Evolutionary conservation across 2,329 filamentous ascomycete species (phyloP).

Genomic region (Sphaceloma murrayae): DNA sequence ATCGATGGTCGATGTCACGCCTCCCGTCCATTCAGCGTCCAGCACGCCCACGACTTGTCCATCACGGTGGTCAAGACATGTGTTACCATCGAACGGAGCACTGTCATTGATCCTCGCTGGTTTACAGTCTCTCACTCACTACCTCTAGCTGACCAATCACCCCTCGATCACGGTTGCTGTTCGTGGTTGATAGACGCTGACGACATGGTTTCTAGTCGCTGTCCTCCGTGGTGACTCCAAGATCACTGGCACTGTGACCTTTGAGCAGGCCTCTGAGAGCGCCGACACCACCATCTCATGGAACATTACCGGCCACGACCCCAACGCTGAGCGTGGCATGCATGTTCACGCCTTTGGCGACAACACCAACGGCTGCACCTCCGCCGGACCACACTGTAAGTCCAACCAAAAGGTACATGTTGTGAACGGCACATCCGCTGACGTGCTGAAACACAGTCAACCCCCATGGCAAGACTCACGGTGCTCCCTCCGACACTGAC

Average conservation of each 20-base stretch:
- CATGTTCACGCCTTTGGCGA: constrained; percentile 98
- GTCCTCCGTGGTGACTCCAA: constrained; percentile 97
- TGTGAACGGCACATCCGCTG: background rate
- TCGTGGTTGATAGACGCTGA: background rate
- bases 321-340: constrained; percentile 95
- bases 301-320: constrained; percentile 84
- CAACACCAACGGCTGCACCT: constrained; percentile 99
- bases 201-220: constrained; percentile 57
- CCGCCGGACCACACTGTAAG: constrained; percentile 93
- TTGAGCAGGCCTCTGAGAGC: constrained; percentile 82
- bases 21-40: constrained; percentile 6
- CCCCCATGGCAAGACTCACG: constrained; percentile 86
- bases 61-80: constrained; percentile 4
- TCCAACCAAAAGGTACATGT: constrained; percentile 20
- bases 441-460: constrained; percentile 58
- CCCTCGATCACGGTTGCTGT: no score
- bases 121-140: no score
- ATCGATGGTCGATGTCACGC: constrained; percentile 6
- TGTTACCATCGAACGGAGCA: background rate
- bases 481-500: constrained; percentile 68
- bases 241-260: constrained; percentile 84
- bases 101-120: background rate
- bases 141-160: no score
- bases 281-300: constrained; percentile 78
- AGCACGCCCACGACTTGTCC: constrained; percentile 4